These are phyloP conservation scores for Chlamydomonas incerta DNA, from an alignment of 139 green algal genomes.

Conservation along the genomic window DNA sequence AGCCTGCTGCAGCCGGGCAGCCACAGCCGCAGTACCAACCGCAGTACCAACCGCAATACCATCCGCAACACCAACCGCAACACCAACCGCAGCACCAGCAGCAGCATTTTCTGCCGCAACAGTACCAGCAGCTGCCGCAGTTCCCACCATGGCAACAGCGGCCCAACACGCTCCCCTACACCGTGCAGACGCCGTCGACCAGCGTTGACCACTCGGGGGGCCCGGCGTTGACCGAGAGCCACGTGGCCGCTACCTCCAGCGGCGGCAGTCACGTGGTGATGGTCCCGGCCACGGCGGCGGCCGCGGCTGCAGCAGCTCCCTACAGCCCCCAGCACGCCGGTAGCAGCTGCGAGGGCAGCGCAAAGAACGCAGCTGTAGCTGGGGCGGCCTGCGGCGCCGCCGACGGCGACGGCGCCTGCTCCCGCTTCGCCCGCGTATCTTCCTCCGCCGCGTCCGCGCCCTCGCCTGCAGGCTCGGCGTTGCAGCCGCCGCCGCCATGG, in stretches of 20 bases:
- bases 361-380: no score
- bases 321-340: no score
- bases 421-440: neutral
- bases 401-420: no score
- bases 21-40: no score
- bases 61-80: neutral
- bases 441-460: neutral
- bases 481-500: neutral
- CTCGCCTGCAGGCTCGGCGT: neutral
- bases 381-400: no score
- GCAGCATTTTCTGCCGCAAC: neutral
- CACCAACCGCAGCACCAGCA: no score
- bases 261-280: neutral
- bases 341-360: no score
- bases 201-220: no score
- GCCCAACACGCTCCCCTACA: neutral
- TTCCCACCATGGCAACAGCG: no score
- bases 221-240: neutral
- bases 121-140: neutral
- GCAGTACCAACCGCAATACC: no score
- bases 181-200: constrained; percentile 1
- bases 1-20: no score
- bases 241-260: neutral
- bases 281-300: neutral
- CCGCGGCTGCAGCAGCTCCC: no score